Conservation (phyloP, 306 rosid species). For the apple (Malus domestica) region ASM211411v1 NC_041793.1:4882001-4882500, state of each 20-base stretch:
- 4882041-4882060: too few species aligned
- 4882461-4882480: background rate
- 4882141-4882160: too few species aligned
- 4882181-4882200: background rate
- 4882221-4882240: too few species aligned
- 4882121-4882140: too few species aligned
- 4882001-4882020: too few species aligned
- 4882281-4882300: conserved; percentile 21
- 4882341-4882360: conserved; percentile 11
- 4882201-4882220: background rate
- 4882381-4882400: conserved; percentile 1
- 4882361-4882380: conserved; percentile 13
- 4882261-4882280: background rate
- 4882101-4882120: too few species aligned
- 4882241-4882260: too few species aligned
- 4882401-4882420: background rate
- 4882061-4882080: too few species aligned
- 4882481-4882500: background rate
- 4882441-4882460: background rate
- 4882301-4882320: background rate
- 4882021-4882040: too few species aligned
- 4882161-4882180: background rate
- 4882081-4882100: too few species aligned
- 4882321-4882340: background rate
- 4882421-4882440: background rate